Evolutionary conservation across 441 rosid genomes (phyloP).

Genomic region (Raphanus hybrid): DNA sequence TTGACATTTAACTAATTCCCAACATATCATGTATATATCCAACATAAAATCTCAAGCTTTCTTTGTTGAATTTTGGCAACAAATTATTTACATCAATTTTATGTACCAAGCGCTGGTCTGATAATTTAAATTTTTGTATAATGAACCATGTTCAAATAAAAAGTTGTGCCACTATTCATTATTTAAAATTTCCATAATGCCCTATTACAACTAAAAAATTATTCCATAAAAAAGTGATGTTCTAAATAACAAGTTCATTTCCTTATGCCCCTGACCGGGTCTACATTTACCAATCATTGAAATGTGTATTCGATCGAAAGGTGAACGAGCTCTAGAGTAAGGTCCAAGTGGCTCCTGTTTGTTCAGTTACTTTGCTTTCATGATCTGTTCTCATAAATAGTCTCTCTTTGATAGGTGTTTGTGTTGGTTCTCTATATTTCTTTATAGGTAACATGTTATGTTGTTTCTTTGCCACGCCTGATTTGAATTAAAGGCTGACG

Average conservation of each 20-base stretch:
- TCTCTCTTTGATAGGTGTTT: constrained; percentile 17
- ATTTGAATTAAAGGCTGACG: constrained; percentile 38
- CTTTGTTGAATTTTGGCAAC: not conserved
- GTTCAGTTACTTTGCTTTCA: constrained; percentile 29
- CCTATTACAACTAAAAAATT: not conserved
- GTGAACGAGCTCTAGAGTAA: constrained; percentile 6
- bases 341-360: constrained; percentile 32
- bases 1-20: constrained; percentile 7
- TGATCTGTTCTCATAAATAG: constrained; percentile 21
- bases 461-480: constrained; percentile 42
- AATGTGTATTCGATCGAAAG: not conserved
- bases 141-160: too few relatives aligned
- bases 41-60: not conserved
- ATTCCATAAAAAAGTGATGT: not conserved
- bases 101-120: too few relatives aligned
- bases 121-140: too few relatives aligned
- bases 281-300: not conserved
- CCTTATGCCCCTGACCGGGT: not conserved
- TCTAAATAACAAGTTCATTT: not conserved
- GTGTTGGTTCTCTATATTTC: constrained; percentile 17
- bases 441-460: constrained; percentile 25
- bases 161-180: too few relatives aligned
- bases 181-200: not conserved
- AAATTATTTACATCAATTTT: not conserved
- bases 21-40: not conserved